Percentiles rank a stretch among this genome's conserved stretches.
phyloP scores from a whole-genome alignment of 2,329 filamentous ascomycete species.

The Fusarium nurragi region DNA sequence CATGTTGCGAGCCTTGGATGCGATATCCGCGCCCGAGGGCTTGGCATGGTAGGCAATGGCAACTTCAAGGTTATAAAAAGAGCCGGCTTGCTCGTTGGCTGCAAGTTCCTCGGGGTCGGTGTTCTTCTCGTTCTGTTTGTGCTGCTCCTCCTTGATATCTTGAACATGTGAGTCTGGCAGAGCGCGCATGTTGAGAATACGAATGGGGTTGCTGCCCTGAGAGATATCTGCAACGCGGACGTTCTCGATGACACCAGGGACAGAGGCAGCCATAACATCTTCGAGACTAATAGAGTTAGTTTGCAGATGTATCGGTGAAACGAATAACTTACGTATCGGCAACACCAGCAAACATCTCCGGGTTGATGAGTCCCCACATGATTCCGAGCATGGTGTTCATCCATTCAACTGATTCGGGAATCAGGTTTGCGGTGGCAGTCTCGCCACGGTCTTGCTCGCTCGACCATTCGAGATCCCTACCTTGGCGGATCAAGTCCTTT shows the following conservation, averaged over 20 bases:
- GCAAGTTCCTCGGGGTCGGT: conserved; percentile 89
- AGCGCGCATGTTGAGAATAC: conserved; percentile 86
- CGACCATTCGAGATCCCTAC: conserved; percentile 85
- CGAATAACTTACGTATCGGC: conserved; percentile 74
- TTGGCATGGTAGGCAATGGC: conserved; percentile 91
- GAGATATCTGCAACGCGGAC: conserved; percentile 95
- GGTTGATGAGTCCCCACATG: conserved; percentile 91
- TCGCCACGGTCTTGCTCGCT: conserved; percentile 86
- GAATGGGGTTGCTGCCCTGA: conserved; percentile 89
- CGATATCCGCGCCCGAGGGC: conserved; percentile 74
- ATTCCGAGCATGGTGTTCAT: conserved; percentile 89
- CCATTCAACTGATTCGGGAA: conserved; percentile 95
- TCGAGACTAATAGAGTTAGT: conserved; percentile 49
- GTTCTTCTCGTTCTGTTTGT: conserved; percentile 78
- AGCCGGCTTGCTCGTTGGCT: conserved; percentile 88
- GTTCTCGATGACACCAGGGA: conserved; percentile 90
- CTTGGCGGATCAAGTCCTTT: conserved; percentile 85
- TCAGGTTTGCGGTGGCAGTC: conserved; percentile 85
- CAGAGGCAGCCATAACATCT: conserved; percentile 96
- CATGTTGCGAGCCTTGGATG: conserved; percentile 91
- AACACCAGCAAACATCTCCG: conserved; percentile 90
- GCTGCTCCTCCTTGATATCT: conserved; percentile 83
- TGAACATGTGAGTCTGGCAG: conserved; percentile 81
- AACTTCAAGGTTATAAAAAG: conserved; percentile 92
- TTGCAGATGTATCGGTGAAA: accelerated